Base-by-base conservation (phyloP, 495 filamentous ascomycete genomes). In the Mytilinidion resinicola region DNA sequence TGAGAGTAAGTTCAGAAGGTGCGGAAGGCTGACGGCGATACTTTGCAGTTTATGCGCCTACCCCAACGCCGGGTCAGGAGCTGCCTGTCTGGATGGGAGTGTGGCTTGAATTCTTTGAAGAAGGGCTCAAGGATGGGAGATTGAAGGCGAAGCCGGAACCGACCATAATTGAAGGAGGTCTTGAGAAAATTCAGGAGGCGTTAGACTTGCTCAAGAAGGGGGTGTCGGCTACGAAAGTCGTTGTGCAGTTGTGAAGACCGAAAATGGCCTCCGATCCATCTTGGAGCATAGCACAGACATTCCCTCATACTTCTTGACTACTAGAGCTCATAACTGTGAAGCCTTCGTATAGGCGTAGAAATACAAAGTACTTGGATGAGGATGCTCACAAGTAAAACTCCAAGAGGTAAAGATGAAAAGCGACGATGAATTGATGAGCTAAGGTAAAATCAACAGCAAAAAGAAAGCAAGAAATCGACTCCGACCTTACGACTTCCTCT, bases 201-300 rank as follows among this genome's bases (percentile, higher is more conserved):
- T 25, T 76, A 17, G 69, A 74, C 53, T 14, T 61, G 5, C 64
- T 66, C 43, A 67, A 56, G 42, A 64, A 66, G 38, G 74, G 72
- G 9, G 69, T 72, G 0, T 73, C 70, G 41, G 73, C 74, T 0
- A 59, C 64, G 50, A 78, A 78, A 56, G 43, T 76, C 48, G 69
- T 73, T 12, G 67, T 73, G 33, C 50, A 66, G 43, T 7, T 62
- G n/a, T 42, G 11, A 17, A 53, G 19, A 48, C 6, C 25, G 25
- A 30, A 6, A 30, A 6, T 30, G 6, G 25, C 2, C 2, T 30
- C 25, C 6, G 25, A 30, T 30, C 25, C 25, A 6, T 30, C 2
- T 6, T 30, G 6, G 25, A n/a, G 25, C 2, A 30, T 6, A 30
- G 6, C 6, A 30, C 6, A 30, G 25, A 30, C 6, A 30, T 30